Evolutionary conservation across 495 filamentous ascomycete species (phyloP), one percentile per base, ranked within the genome.

Genomic region (Haplographium delicatum): DNA sequence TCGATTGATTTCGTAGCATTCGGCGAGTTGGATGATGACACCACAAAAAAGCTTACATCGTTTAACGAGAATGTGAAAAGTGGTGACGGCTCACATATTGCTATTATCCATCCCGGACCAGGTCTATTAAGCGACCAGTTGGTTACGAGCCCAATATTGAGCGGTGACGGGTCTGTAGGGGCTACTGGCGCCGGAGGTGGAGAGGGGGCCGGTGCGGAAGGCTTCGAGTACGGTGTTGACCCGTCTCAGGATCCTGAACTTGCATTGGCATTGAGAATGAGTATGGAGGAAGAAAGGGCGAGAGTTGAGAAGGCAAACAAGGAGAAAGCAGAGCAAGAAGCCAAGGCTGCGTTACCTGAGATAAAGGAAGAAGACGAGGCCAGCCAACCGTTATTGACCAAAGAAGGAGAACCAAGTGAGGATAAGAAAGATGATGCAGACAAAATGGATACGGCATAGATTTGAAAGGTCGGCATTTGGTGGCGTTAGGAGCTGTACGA

Each of bases 211-310:
- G 78, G 71, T 40, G 77, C 73, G 24, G 70, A 65, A 23, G 59
- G 65, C 11, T 82, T 78, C 61, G 85, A 85, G 65, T 94, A 83
- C 70, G 87, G 77, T 59, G 84, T 87, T 65, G 86, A 85, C 73
- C 89, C 77, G 52, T 85, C 78, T 65, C 74, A 82, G 49, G 93
- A 98, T 65, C 93, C 93, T 24, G 93, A 97, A 64, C 65, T 98
- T 64, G 93, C 93, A 2, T 77, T 98, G 47, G 93, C 94, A n/a
- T 73, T 98, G 64, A 81, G 93, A 52, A 91, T 99, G 87, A 95
- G 88, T 63, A 86, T 94, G 79, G 94, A 99, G 66, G 94, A 97
- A 62, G 93, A 95, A 75, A 94, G 93, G 76, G 89, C 87, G 51
- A 73, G 93, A 61, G 81, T 93, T 67, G 91, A 95, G 61, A 86